phyloP scores from a whole-genome alignment of 768 basidiomycete genomes.

The Trametes punicea region DNA sequence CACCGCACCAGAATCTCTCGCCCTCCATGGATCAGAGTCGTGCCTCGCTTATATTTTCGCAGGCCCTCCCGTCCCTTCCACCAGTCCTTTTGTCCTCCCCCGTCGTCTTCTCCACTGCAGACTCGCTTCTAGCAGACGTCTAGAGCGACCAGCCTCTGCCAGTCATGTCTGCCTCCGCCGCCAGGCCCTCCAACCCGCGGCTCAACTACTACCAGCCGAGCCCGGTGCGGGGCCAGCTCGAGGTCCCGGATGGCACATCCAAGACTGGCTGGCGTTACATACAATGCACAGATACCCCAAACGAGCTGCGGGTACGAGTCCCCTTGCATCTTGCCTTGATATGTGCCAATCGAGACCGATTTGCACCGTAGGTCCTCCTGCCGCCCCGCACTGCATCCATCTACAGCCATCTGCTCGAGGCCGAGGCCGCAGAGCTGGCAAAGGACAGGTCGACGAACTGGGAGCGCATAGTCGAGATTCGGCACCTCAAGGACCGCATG shows the following conservation, averaged over 20 bases:
- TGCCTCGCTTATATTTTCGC: slow-evolving; percentile 25
- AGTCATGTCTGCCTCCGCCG: slow-evolving; percentile 9
- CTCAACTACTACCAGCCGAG: slow-evolving; percentile 59
- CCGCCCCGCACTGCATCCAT: slow-evolving; percentile 64
- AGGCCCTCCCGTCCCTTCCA: slow-evolving; percentile 11
- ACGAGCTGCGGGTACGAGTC: slow-evolving; percentile 61
- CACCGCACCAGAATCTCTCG: slow-evolving; percentile 10
- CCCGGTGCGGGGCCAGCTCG: slow-evolving; percentile 73
- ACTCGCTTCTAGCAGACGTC: not conserved
- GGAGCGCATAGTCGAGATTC: slow-evolving; percentile 70
- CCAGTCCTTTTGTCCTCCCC: slow-evolving; percentile 15
- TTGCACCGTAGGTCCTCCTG: slow-evolving; percentile 43
- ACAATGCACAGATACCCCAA: slow-evolving; percentile 72
- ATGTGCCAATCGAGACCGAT: slow-evolving; percentile 4
- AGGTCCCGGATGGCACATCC: slow-evolving; percentile 52
- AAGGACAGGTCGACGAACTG: slow-evolving; percentile 56
- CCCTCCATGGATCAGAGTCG: slow-evolving; percentile 11
- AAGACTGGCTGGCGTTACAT: slow-evolving; percentile 67
- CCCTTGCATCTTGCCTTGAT: not conserved
- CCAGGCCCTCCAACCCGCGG: slow-evolving; percentile 13
- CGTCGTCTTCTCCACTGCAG: slow-evolving; percentile 23
- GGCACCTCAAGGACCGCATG: slow-evolving; percentile 79
- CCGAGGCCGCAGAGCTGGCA: slow-evolving; percentile 58
- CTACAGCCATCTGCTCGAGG: slow-evolving; percentile 62
- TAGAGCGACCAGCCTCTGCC: slow-evolving; percentile 1